A percentile compares a stretch with the other conserved stretches of the same genome.
phyloP scores from a whole-genome alignment of 1,284 basidiomycete species.

The Mycena citricolor region DNA sequence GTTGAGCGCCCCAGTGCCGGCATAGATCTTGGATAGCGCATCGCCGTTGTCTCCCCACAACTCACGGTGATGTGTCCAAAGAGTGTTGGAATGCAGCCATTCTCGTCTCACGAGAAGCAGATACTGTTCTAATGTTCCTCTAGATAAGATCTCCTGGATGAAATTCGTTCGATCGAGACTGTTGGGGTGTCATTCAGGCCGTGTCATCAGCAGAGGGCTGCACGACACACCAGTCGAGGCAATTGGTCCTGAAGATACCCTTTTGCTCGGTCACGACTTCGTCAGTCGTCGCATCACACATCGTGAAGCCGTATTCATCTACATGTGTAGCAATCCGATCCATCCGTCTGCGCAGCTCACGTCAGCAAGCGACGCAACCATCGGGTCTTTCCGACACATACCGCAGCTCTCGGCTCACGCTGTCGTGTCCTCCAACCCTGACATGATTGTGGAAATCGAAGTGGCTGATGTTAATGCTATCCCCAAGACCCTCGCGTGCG shows the following conservation, averaged over 20 bases:
- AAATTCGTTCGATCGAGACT: slow-evolving; percentile 99
- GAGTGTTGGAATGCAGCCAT: slow-evolving; percentile 65
- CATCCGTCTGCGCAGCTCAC: slow-evolving; percentile 44
- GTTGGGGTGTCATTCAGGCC: slow-evolving; percentile 19
- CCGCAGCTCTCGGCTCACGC: slow-evolving; percentile 75
- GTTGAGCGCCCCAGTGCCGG: slow-evolving; percentile 95
- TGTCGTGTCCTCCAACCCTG: slow-evolving; percentile 85
- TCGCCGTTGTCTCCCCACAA: slow-evolving; percentile 98
- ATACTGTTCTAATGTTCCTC: slow-evolving; percentile 74
- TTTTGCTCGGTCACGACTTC: slow-evolving; percentile 81
- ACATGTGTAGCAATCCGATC: slow-evolving; percentile 63
- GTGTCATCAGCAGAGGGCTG: slow-evolving; percentile 9
- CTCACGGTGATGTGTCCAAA: slow-evolving; percentile 89
- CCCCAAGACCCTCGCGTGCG: slow-evolving; percentile 55
- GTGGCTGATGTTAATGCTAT: slow-evolving; percentile 74
- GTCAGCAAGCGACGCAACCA: slow-evolving; percentile 16
- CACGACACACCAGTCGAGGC: slow-evolving; percentile 82
- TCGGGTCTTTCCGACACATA: slow-evolving; percentile 32
- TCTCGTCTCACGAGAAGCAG: slow-evolving; percentile 68
- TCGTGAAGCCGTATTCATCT: slow-evolving; percentile 85
- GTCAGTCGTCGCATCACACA: slow-evolving; percentile 65
- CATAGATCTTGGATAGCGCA: slow-evolving; percentile 84
- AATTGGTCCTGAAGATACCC: slow-evolving; percentile 94
- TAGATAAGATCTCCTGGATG: slow-evolving; percentile 89
- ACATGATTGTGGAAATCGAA: slow-evolving; percentile 95